Evolutionary conservation across 2,329 filamentous ascomycete species (phyloP).

Genomic region (Pseudogymnoascus sp.): DNA sequence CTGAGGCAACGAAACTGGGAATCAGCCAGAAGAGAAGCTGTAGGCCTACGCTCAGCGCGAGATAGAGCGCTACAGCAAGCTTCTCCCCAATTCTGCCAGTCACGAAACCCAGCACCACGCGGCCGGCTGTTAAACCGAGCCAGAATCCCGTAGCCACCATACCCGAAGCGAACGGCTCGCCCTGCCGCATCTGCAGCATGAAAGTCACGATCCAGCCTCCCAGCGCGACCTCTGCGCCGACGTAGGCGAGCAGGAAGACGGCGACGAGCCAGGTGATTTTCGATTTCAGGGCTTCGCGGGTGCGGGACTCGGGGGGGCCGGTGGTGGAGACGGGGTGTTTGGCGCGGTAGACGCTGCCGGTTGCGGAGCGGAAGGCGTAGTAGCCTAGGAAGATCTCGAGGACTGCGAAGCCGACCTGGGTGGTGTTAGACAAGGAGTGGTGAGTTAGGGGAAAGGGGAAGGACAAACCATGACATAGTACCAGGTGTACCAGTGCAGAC

Average conservation of each 20-base stretch:
- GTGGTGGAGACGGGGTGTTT: slow-evolving; percentile 35
- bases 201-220: slow-evolving; percentile 81
- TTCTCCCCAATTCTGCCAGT: slow-evolving; percentile 69
- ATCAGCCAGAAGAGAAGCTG: slow-evolving; percentile 76
- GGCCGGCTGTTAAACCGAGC: slow-evolving; percentile 70
- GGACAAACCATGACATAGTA: slow-evolving; percentile 60
- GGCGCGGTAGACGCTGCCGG: slow-evolving; percentile 47
- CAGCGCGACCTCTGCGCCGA: slow-evolving; percentile 68
- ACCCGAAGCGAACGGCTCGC: slow-evolving; percentile 61
- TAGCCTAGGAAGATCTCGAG: slow-evolving; percentile 47
- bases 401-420: slow-evolving; percentile 43
- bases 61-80: slow-evolving; percentile 53
- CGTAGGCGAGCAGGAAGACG: slow-evolving; percentile 68
- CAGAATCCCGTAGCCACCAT: slow-evolving; percentile 76
- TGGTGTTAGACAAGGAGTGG: neutral
- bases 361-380: slow-evolving; percentile 56
- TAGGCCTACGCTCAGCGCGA: slow-evolving; percentile 53
- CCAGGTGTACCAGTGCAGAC: slow-evolving; percentile 57
- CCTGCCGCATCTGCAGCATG: slow-evolving; percentile 70
- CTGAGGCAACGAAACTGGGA: slow-evolving; percentile 64
- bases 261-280: slow-evolving; percentile 64
- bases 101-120: slow-evolving; percentile 66
- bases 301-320: slow-evolving; percentile 15
- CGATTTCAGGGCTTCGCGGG: slow-evolving; percentile 31
- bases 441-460: neutral